These are phyloP conservation scores for Suhomyces kunorum DNA, from an alignment of 1,139 yeast species.

Conservation along the genomic window DNA sequence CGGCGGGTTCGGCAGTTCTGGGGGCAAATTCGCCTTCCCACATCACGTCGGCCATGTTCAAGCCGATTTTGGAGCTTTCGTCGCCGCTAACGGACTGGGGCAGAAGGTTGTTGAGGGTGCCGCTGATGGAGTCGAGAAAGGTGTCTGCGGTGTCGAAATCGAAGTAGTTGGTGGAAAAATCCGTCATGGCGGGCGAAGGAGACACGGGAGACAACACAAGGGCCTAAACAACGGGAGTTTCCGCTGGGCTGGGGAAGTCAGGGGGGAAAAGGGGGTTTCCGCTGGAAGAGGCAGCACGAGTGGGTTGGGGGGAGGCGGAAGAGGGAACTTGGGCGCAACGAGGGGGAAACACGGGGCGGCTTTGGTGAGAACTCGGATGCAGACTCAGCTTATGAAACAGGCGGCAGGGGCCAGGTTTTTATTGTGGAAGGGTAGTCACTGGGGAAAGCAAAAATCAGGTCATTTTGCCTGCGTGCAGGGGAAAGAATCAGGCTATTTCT, in stretches of 20 bases:
- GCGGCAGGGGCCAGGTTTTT: conserved; percentile 9
- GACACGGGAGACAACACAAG: neutral
- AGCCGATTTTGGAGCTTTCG: conserved; percentile 12
- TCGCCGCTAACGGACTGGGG: conserved; percentile 22
- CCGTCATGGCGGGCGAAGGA: conserved; percentile 16
- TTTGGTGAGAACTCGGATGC: neutral
- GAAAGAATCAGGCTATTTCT: conserved; percentile 13
- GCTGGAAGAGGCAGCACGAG: neutral
- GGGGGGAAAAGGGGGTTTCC: neutral
- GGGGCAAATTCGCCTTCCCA: conserved; percentile 10
- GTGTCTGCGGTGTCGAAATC: conserved; percentile 41
- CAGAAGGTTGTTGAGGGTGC: conserved; percentile 22
- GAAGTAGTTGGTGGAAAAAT: conserved; percentile 21
- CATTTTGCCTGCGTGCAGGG: conserved; percentile 16
- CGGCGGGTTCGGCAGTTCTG: neutral
- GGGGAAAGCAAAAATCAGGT: conserved; percentile 15
- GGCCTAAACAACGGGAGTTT: neutral
- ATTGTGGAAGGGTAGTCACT: conserved; percentile 9
- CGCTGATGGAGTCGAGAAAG: conserved; percentile 36
- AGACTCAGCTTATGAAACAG: neutral
- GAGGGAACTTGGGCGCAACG: neutral
- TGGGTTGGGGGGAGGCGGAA: neutral
- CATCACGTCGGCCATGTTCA: conserved; percentile 8
- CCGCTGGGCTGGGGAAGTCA: too few relatives aligned
- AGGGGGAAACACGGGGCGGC: neutral